Evolutionary conservation across 306 rosid genomes (phyloP).

Genomic region (Spatholobus suberectus): DNA sequence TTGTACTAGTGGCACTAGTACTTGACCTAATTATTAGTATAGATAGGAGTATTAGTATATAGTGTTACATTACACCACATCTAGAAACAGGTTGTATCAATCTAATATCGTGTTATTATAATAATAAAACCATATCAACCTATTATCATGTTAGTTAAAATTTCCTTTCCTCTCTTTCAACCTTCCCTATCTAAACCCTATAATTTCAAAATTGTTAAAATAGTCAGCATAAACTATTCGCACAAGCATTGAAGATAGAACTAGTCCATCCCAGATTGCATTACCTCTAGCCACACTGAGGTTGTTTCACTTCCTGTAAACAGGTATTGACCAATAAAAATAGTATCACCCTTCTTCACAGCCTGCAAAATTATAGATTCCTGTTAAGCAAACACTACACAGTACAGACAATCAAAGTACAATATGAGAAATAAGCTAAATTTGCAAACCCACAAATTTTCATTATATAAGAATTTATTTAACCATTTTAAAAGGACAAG

Average conservation of each 20-base stretch:
- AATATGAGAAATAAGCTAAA: not conserved
- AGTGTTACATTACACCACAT: not conserved
- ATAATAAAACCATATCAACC: not conserved
- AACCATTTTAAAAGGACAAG: not conserved
- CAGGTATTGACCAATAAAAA: conserved; percentile 52
- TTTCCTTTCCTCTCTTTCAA: not conserved
- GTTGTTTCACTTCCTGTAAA: conserved; percentile 54
- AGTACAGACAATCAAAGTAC: not conserved
- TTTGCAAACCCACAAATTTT: not conserved
- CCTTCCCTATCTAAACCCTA: conserved; percentile 1
- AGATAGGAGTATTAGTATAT: not conserved
- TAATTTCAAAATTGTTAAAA: not conserved
- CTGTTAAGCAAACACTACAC: not conserved
- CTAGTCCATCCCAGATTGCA: not conserved
- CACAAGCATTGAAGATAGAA: conserved; percentile 1
- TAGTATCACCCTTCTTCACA: conserved; percentile 50
- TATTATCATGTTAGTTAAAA: not conserved
- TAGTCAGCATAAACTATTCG: not conserved
- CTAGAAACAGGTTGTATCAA: not conserved
- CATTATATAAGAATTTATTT: not conserved
- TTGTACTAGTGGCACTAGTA: not conserved
- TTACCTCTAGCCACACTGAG: conserved; percentile 54
- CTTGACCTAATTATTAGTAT: not conserved
- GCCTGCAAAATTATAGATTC: conserved; percentile 40
- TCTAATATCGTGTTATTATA: not conserved